phyloP scores from a whole-genome alignment of 345 rosid species.

The Sonneratia caseolaris region DNA sequence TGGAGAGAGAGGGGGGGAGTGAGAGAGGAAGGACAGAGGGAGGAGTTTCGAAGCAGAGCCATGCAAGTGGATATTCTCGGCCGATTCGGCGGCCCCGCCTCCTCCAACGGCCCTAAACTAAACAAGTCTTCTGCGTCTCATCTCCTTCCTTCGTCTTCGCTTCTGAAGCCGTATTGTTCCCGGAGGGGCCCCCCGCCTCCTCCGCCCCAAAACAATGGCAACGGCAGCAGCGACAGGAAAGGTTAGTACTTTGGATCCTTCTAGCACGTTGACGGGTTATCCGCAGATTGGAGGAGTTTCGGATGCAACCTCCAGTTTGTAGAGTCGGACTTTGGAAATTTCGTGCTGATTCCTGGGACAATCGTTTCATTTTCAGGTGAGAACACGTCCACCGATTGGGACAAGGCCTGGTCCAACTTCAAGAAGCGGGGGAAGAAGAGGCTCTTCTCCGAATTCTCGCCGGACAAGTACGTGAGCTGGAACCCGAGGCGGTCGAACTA shows the following conservation, averaged over 20 bases:
- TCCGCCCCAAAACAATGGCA: not conserved
- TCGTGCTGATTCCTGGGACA: not conserved
- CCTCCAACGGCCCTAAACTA: not conserved
- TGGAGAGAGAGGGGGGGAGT: not conserved
- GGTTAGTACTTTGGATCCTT: constrained; percentile 5
- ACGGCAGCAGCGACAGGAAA: constrained; percentile 10
- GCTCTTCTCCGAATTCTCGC: constrained; percentile 49
- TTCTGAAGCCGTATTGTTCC: constrained; percentile 1
- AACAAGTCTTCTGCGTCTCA: not conserved
- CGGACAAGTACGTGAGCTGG: constrained; percentile 83
- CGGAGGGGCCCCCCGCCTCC: constrained; percentile 3
- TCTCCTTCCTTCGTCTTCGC: not conserved
- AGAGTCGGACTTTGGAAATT: not conserved
- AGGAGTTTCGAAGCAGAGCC: not conserved
- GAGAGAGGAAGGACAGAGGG: too few species aligned
- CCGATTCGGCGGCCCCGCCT: constrained; percentile 16
- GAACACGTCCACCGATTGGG: constrained; percentile 73
- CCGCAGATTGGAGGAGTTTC: not conserved
- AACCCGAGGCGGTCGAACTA: constrained; percentile 67
- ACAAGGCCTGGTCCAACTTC: constrained; percentile 82
- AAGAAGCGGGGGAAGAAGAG: constrained; percentile 73
- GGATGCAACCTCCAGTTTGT: not conserved
- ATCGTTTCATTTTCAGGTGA: constrained; percentile 40
- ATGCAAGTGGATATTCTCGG: constrained; percentile 39
- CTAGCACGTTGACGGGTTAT: not conserved